Evolutionary conservation across 75 land plant genomes (phyloP).

Genomic region (Adiantum capillusveneris): DNA sequence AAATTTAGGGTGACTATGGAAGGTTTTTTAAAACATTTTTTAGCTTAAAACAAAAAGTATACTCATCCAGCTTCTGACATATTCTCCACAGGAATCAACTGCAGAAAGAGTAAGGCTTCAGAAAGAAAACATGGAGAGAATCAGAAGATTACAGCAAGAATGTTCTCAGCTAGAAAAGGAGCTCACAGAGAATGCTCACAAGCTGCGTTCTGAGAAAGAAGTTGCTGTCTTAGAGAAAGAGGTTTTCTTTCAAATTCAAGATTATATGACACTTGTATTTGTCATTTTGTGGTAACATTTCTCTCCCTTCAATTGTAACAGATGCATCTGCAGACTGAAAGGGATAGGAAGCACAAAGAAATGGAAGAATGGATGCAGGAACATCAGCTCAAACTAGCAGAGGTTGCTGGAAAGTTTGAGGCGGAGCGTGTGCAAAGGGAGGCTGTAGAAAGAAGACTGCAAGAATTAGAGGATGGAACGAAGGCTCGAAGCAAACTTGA

Average conservation of each 20-base stretch:
- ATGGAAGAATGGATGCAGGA: neutral
- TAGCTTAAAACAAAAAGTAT: no score
- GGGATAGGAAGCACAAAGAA: neutral
- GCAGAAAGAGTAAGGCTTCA: neutral
- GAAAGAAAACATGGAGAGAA: neutral
- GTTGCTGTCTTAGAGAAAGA: neutral
- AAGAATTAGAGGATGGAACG: neutral
- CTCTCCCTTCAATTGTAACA: neutral
- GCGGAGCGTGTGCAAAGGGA: neutral
- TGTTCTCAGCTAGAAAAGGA: neutral
- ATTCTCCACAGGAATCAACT: neutral
- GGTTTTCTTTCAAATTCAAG: neutral
- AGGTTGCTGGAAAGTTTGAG: neutral
- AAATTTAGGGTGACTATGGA: no score
- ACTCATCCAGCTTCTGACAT: no score
- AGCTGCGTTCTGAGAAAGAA: neutral
- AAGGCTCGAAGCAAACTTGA: neutral
- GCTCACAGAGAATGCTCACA: neutral
- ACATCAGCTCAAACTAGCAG: neutral
- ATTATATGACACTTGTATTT: neutral
- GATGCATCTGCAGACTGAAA: slow-evolving; percentile 1
- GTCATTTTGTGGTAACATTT: neutral
- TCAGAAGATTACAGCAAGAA: neutral
- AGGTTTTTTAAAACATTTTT: no score
- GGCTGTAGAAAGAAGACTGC: neutral